These are phyloP conservation scores for Cryphonectria naterciae DNA, from an alignment of 2,329 filamentous ascomycete species.

Conservation along the genomic window DNA sequence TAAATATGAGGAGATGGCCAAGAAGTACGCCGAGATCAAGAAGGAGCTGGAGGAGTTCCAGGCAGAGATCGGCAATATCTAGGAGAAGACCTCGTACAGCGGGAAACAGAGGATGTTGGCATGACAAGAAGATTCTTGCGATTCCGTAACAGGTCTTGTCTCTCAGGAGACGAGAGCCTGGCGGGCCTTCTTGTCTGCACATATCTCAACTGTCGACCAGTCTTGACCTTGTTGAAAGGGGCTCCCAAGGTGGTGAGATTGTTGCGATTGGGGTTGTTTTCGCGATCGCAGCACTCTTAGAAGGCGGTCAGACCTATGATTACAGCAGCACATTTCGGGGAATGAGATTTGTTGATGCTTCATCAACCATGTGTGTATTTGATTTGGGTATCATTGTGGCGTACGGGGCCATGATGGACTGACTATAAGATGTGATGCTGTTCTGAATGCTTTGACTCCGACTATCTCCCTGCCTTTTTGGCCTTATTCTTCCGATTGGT, in stretches of 20 bases:
- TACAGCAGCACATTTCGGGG: slow-evolving; percentile 26
- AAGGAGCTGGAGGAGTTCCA: slow-evolving; percentile 93
- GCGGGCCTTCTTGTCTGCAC: slow-evolving; percentile 15
- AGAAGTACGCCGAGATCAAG: slow-evolving; percentile 82
- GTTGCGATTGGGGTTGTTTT: slow-evolving; percentile 25
- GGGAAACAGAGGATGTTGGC: slow-evolving; percentile 5
- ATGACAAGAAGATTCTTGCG: slow-evolving; percentile 14
- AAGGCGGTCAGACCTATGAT: slow-evolving; percentile 23
- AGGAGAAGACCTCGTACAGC: slow-evolving; percentile 41
- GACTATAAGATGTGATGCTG: not conserved
- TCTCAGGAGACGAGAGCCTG: slow-evolving; percentile 13
- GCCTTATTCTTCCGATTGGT: slow-evolving; percentile 71
- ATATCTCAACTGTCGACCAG: slow-evolving; percentile 2
- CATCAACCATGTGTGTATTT: not conserved
- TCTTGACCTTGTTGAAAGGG: slow-evolving; percentile 18
- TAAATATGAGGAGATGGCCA: slow-evolving; percentile 97
- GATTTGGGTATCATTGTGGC: slow-evolving; percentile 27
- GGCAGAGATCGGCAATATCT: slow-evolving; percentile 91
- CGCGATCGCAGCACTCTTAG: slow-evolving; percentile 28
- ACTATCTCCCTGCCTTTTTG: slow-evolving; percentile 53
- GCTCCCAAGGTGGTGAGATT: slow-evolving; percentile 23
- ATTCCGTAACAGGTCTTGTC: slow-evolving; percentile 23
- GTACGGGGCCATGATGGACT: not conserved
- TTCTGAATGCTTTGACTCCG: not conserved
- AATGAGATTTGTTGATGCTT: slow-evolving; percentile 27